Base-by-base conservation (phyloP, 2,329 filamentous ascomycete species). In the Colletotrichum ledebouriae region DNA sequence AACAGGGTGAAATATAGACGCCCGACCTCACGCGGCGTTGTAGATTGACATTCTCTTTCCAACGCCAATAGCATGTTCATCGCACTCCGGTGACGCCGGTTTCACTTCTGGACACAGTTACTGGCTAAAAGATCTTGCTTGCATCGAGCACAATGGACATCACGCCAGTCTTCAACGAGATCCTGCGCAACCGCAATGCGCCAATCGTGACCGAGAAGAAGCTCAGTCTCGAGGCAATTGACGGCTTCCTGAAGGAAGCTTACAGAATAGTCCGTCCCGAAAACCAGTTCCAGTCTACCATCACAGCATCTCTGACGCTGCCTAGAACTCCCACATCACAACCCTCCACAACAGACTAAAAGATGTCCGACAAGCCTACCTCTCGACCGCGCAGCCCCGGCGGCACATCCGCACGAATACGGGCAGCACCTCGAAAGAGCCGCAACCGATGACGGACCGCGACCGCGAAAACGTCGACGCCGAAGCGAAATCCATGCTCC, bases 231-330 rank as follows among this genome's bases (percentile, higher is more conserved):
- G 82, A 86, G 72, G 85, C 80, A 73, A 86, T 96, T 58, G 93
- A 98, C 77, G 92, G 92, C 74, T 99, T 98, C 77, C 84, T 98
- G 39, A 94, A 95, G 76, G 95, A 98, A 81, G 96, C 96, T 60
- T 96, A 97, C 81, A 89, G 92, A 77, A 98, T 98, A 79, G 94
- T 97, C 83, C 75, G 86, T 79, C 58, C 2, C 2, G 10, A 20
- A 11, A 25, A 25, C 4, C 4, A 2, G 7, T n/a, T 6, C 5
- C 7, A 15, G n/a, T 13, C 11, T 9, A 1, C 3, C 25, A 10
- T 1, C 2, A 25, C 5, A 34, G n/a, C 7, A 5, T 3, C 20
- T 55, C 44, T 55, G 12, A 47, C 63, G 20, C 22, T 39, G 9
- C 49, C 17, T 75, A 97, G 94, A 96, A 97, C 77, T 87, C 90